Evolutionary conservation across 805 yeast species (phyloP), one percentile per base, ranked within the genome.

Genomic region (Maudiozyma serrabonitensis): DNA sequence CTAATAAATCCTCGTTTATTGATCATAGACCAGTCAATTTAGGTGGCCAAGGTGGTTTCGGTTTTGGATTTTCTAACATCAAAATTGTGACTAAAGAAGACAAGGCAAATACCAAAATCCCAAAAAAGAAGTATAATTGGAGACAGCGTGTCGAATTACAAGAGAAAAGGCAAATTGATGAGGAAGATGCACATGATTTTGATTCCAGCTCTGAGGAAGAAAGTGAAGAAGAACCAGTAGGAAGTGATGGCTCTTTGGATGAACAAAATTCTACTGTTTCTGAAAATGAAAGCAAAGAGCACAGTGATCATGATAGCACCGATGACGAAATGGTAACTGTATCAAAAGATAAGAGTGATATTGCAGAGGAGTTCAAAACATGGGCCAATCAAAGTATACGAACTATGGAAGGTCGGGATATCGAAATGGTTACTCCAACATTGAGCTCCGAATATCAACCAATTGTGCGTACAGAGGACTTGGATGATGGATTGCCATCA

Each of bases 381-480:
- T 93, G 99, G 98, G 96, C 96, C 0, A 86, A 82, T 55, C 68
- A 75, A 35, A 86, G 85, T 59, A 78, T 82, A 4, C 79, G 83
- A 50, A 72, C 76, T 52, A 68, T 80, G 39, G 87, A 80, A 56
- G 88, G 86, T 1, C 72, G 81, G 25, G 74, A 76, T 15, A 79
- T 68, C 1, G 71, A 75, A 45, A 71, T 80, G 3, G 77, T 73
- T 2, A 71, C 77, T 2, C 84, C 86, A 3, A 64, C 67, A 34
- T 64, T 76, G 23, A 63, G 73, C 15, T 72, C 72, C 19, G 69
- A 77, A 16, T 80, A 81, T 51, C 72, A 75, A 50, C 82, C 79
- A 6, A 68, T 80, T 4, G 73, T 76, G 0, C 79, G 90, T 44
- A 71, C 75, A 13, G 95, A 85, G 58, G 97, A 90, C 63, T 56